These are phyloP conservation scores for Verticillium nubilum DNA, from an alignment of 2,329 filamentous ascomycete genomes.

Conservation along the genomic window DNA sequence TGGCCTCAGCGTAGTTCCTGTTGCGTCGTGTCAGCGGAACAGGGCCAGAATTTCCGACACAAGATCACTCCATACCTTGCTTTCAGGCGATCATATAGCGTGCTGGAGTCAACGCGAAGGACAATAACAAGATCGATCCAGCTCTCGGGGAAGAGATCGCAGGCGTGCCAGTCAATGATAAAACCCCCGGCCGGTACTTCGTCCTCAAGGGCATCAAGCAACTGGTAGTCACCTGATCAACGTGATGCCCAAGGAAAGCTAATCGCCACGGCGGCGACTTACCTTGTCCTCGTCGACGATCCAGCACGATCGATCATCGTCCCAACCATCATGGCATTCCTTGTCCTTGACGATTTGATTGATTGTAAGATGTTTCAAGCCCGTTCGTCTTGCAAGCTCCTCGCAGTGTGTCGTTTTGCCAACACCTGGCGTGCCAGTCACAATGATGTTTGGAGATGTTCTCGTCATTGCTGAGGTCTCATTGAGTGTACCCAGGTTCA, in stretches of 20 bases:
- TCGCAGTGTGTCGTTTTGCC: conserved; percentile 95
- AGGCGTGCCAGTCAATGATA: conserved; percentile 97
- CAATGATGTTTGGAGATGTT: conserved; percentile 75
- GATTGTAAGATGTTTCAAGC: conserved; percentile 76
- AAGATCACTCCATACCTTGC: conserved; percentile 48
- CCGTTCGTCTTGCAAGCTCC: conserved; percentile 67
- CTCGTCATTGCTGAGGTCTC: conserved; percentile 26
- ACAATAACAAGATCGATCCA: conserved; percentile 97
- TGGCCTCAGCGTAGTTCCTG: conserved; percentile 76
- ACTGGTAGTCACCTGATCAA: conserved; percentile 33
- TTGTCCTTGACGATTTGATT: conserved; percentile 90
- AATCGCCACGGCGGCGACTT: conserved; percentile 12
- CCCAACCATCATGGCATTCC: conserved; percentile 80
- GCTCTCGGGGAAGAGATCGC: conserved; percentile 86
- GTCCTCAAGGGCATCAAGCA: conserved; percentile 85
- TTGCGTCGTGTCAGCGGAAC: not conserved
- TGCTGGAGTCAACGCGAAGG: conserved; percentile 70
- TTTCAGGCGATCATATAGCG: conserved; percentile 78
- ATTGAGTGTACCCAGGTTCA: not conserved
- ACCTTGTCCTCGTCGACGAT: conserved; percentile 97
- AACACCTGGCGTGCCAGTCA: conserved; percentile 92
- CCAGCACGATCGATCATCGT: conserved; percentile 80
- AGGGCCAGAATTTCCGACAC: not conserved
- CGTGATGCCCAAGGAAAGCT: no score
- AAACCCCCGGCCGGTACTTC: conserved; percentile 73